These are phyloP conservation scores for Diaporthe sp. DNA, from an alignment of 2,329 filamentous ascomycete species.

Conservation along the genomic window DNA sequence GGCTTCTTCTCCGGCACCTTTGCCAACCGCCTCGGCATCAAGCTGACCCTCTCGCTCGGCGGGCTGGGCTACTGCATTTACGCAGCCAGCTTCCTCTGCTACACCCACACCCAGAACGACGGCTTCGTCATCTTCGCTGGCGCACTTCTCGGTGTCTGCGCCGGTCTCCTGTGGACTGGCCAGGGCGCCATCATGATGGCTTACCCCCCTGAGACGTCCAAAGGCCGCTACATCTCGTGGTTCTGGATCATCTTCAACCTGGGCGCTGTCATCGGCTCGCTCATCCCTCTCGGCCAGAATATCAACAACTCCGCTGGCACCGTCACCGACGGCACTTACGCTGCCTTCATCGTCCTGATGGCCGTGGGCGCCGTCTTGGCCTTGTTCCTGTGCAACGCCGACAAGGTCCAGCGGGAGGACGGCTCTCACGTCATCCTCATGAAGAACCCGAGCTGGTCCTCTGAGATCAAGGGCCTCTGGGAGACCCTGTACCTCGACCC, in stretches of 20 bases:
- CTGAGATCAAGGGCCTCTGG: conserved; percentile 82
- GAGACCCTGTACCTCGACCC: conserved; percentile 79
- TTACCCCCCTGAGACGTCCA: conserved; percentile 84
- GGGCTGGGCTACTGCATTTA: conserved; percentile 85
- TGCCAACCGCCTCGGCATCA: conserved; percentile 82
- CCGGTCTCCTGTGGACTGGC: conserved; percentile 85
- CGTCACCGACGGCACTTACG: conserved; percentile 85
- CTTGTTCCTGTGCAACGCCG: conserved; percentile 78
- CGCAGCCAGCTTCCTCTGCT: conserved; percentile 77
- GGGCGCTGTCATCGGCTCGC: conserved; percentile 87
- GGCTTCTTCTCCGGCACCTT: conserved; percentile 83
- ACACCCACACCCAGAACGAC: conserved; percentile 75
- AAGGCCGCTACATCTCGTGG: conserved; percentile 89
- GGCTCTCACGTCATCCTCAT: conserved; percentile 86
- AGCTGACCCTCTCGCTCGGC: conserved; percentile 77
- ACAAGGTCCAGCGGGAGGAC: conserved; percentile 80
- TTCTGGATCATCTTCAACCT: conserved; percentile 98
- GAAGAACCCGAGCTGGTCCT: conserved; percentile 90
- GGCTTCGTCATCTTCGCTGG: conserved; percentile 85
- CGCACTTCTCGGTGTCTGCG: conserved; percentile 82
- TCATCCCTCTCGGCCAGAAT: conserved; percentile 82
- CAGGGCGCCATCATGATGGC: conserved; percentile 92
- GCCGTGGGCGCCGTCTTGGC: conserved; percentile 78
- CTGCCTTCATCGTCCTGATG: conserved; percentile 90
- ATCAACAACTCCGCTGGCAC: conserved; percentile 67